Evolutionary conservation across 2,329 filamentous ascomycete species (phyloP).

Genomic region (Drechslera avenae): DNA sequence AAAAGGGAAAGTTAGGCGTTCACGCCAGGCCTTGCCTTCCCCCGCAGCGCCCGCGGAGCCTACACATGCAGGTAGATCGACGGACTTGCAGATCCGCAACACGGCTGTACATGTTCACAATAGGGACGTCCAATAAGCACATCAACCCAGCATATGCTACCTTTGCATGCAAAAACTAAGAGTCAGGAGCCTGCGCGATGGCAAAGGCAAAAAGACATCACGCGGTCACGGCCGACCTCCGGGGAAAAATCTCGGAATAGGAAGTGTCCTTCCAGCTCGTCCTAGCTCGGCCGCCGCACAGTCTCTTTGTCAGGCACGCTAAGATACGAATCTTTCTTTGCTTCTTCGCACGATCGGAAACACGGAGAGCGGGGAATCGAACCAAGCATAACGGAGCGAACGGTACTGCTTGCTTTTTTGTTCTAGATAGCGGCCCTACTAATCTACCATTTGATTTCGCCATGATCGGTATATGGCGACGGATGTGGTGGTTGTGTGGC

Average conservation of each 20-base stretch:
- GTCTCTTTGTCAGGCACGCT: neutral
- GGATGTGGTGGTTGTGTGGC: no score
- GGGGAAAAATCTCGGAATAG: slow-evolving; percentile 9
- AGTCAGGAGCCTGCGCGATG: neutral
- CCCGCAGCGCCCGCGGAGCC: slow-evolving; percentile 14
- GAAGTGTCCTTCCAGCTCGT: slow-evolving; percentile 9
- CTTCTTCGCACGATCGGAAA: no score
- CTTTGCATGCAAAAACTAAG: neutral
- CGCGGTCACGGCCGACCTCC: neutral
- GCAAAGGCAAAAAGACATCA: slow-evolving; percentile 1
- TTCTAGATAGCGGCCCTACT: no score
- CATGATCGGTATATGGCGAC: no score
- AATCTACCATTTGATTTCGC: no score
- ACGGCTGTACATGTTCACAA: neutral
- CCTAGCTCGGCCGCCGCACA: neutral
- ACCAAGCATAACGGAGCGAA: no score
- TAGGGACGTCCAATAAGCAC: slow-evolving; percentile 4
- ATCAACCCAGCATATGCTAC: neutral
- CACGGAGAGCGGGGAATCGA: no score
- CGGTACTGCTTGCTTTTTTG: no score
- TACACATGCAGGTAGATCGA: slow-evolving; percentile 20
- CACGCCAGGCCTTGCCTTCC: slow-evolving; percentile 6
- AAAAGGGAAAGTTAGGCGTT: slow-evolving; percentile 16
- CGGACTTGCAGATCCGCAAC: slow-evolving; percentile 17
- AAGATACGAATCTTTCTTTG: no score